A percentile compares a stretch with the other conserved stretches of the same genome.
These are phyloP conservation scores for Yamadazyma atlantica DNA, from an alignment of 1,139 yeast species.

Conservation along the genomic window DNA sequence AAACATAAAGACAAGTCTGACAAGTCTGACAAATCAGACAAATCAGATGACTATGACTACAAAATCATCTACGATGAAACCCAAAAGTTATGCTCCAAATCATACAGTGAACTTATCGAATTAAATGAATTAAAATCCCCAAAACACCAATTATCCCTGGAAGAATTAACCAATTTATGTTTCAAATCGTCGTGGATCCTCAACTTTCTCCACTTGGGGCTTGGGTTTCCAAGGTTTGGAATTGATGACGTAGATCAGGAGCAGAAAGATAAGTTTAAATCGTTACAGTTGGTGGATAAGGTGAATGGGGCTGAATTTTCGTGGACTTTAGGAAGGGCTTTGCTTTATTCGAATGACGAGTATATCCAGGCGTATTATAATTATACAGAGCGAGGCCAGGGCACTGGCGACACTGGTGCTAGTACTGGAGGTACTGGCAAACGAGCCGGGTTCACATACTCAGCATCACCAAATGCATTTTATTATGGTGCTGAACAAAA, in stretches of 20 bases:
- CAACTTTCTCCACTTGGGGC: conserved; percentile 68
- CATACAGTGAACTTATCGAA: conserved; percentile 40
- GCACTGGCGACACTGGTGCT: too few relatives aligned
- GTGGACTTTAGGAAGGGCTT: conserved; percentile 84
- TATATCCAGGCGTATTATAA: conserved; percentile 40
- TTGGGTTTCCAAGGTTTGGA: conserved; percentile 65
- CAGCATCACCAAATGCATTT: conserved; percentile 49
- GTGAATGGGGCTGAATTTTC: conserved; percentile 68
- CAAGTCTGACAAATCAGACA: neutral
- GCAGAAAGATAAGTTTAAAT: conserved; percentile 32
- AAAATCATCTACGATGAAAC: conserved; percentile 44
- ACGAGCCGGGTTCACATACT: conserved; percentile 47
- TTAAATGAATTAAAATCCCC: conserved; percentile 30
- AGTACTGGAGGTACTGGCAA: conserved; percentile 13
- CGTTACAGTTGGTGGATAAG: conserved; percentile 61
- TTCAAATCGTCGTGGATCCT: conserved; percentile 74
- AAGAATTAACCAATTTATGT: conserved; percentile 53
- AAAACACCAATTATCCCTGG: conserved; percentile 28
- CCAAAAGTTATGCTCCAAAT: conserved; percentile 43
- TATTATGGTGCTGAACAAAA: conserved; percentile 54
- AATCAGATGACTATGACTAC: conserved; percentile 30
- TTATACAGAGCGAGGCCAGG: too few relatives aligned
- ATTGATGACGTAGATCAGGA: conserved; percentile 34
- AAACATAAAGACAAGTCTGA: too few relatives aligned
- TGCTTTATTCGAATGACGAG: conserved; percentile 57